These are phyloP conservation scores for Stellera chamaejasme DNA, from an alignment of 345 rosid species.

Conservation along the genomic window DNA sequence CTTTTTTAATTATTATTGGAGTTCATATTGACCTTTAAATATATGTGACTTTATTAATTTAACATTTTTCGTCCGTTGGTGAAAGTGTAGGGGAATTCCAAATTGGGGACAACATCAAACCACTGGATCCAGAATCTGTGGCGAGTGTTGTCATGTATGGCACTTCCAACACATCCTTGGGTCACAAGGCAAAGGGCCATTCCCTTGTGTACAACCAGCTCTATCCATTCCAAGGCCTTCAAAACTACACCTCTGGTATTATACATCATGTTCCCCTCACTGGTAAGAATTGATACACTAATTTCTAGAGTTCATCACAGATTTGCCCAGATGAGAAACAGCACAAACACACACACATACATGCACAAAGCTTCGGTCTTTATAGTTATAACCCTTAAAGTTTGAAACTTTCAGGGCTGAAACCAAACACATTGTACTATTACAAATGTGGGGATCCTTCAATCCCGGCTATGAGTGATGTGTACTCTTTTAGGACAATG, in stretches of 20 bases:
- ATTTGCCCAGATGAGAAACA: too few relatives aligned
- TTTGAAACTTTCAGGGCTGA: slow-evolving; percentile 39
- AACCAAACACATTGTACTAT: slow-evolving; percentile 53
- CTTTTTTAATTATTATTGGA: background rate
- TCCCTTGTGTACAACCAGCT: slow-evolving; percentile 75
- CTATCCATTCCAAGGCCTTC: slow-evolving; percentile 75
- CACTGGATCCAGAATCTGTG: slow-evolving; percentile 49
- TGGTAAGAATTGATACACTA: slow-evolving; percentile 26
- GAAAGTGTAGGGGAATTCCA: slow-evolving; percentile 60
- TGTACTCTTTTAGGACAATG: slow-evolving; percentile 52
- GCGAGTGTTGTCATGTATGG: slow-evolving; percentile 62
- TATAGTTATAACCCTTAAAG: background rate
- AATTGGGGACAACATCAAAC: slow-evolving; percentile 54
- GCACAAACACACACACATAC: too few relatives aligned
- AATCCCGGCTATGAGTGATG: slow-evolving; percentile 41
- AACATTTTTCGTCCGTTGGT: background rate
- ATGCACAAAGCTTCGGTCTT: background rate
- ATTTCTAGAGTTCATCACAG: background rate
- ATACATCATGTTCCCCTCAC: slow-evolving; percentile 85
- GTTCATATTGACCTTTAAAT: background rate
- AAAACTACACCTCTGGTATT: slow-evolving; percentile 87
- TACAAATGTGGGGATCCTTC: slow-evolving; percentile 92
- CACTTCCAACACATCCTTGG: slow-evolving; percentile 20
- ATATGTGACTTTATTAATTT: background rate
- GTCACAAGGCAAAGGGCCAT: slow-evolving; percentile 40